Conservation (phyloP, 768 basidiomycete genomes). For the Steccherinum ochraceum region DNA sequence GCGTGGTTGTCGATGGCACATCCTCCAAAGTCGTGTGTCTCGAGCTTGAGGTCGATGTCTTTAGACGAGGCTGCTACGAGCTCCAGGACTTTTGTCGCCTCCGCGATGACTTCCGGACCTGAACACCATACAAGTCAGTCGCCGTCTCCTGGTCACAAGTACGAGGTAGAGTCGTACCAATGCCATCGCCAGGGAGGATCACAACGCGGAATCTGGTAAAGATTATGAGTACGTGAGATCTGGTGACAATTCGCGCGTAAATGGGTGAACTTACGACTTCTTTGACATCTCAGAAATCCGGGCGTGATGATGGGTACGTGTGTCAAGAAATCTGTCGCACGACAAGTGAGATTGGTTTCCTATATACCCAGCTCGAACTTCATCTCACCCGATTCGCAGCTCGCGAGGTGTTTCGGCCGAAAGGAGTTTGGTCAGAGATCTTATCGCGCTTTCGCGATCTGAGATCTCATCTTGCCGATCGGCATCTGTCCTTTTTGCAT, state of each 20-base stretch:
- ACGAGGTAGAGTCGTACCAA: constrained; percentile 48
- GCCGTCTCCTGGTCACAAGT: not conserved
- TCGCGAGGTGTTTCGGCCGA: not conserved
- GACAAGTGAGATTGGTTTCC: too few species aligned
- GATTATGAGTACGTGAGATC: too few species aligned
- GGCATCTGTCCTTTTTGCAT: not conserved
- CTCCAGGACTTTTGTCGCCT: constrained; percentile 82
- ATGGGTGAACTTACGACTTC: constrained; percentile 13
- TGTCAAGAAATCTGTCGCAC: too few species aligned
- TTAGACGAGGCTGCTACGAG: constrained; percentile 54
- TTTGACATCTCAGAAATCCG: constrained; percentile 15
- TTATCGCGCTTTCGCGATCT: not conserved
- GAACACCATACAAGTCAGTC: constrained; percentile 1
- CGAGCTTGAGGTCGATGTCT: constrained; percentile 68
- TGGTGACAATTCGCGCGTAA: too few species aligned
- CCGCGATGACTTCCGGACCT: constrained; percentile 88
- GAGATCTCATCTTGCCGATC: not conserved
- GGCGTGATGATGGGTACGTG: too few species aligned
- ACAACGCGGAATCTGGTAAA: constrained; percentile 81
- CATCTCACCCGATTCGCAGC: not conserved
- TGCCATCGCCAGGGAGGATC: constrained; percentile 94
- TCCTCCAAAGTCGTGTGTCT: constrained; percentile 82
- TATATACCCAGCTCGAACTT: not conserved
- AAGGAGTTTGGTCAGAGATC: not conserved
- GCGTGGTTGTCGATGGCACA: constrained; percentile 85